These are phyloP conservation scores for Colletotrichum sp. DNA, from an alignment of 2,329 filamentous ascomycete genomes.

Conservation along the genomic window DNA sequence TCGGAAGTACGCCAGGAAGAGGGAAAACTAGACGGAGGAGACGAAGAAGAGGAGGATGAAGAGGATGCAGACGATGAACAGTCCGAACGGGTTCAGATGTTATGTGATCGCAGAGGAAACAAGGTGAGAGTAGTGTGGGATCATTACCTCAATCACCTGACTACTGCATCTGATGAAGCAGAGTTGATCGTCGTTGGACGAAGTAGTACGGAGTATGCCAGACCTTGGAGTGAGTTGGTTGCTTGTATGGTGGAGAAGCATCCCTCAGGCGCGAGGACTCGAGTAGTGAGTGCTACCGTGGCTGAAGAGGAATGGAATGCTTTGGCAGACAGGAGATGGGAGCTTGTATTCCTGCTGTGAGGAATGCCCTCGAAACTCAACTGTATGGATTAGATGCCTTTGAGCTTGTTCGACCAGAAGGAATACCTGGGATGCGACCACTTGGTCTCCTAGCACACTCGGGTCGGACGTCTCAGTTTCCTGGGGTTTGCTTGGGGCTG, in stretches of 20 bases:
- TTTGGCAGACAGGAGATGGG: not conserved
- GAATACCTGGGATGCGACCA: too few species aligned
- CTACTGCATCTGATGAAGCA: not conserved
- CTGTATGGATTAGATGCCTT: too few species aligned
- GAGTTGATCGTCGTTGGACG: not conserved
- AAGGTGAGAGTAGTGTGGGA: not conserved
- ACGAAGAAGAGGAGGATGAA: not conserved
- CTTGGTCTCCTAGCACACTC: not conserved
- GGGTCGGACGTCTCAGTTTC: not conserved
- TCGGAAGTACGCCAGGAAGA: not conserved
- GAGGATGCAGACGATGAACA: not conserved
- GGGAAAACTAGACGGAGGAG: fast-evolving
- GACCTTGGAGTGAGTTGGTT: not conserved
- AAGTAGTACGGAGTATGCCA: not conserved
- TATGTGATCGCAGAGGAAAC: not conserved
- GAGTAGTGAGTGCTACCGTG: not conserved
- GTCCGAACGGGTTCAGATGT: not conserved
- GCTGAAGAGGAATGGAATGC: not conserved
- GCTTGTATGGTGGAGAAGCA: not conserved
- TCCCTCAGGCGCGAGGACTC: not conserved
- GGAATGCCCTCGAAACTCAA: not conserved
- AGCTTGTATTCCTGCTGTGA: not conserved
- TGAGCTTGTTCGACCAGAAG: too few species aligned
- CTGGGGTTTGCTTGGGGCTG: too few species aligned
- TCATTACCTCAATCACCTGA: not conserved